Evolutionary conservation across 2,329 filamentous ascomycete species (phyloP), one percentile per base, ranked within the genome.

Genomic region (Neopestalotiopsis sp.): DNA sequence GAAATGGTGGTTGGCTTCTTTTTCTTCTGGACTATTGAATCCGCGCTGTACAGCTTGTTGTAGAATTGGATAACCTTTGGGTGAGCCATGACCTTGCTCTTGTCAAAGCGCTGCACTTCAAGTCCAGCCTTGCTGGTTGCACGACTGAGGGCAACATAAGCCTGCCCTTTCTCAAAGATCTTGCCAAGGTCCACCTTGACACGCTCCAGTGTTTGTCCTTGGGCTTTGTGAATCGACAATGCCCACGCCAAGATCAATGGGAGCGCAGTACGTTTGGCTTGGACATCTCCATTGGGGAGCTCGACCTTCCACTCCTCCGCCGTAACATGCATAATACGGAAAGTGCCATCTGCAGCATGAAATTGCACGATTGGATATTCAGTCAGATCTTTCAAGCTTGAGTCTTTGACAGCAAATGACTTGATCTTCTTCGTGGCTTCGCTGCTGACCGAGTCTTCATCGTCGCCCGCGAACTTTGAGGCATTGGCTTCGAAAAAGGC

Each of bases 201-300:
- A 65, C 95, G 88, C 76, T 97, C 94, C 32, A 98, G 84, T 1
- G 95, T 98, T 79, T 98, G 95, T 1, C 95, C 95, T 79, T 98
- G 95, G 0, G 96, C 96, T 81, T 99, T 99, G 84, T 99, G 96
- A 70, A 99, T 99, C 1, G 94, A 97, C 24, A 99, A 83, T 1
- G 96, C 96, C 96, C 96, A 99, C 0, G 96, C 96, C 38, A 99
- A 86, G 71, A 99, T 98, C 65, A 99, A 86, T 0, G 96, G 96
- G 1, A 95, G 81, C 75, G 95, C 93, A 61, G 87, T 88, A 53
- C 96, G 92, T 70, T 94, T 93, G 1, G 96, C 96, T 79, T 97
- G 94, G 0, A 98, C 87, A 78, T 98, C 95, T 61, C 96, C 96
- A 68, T 93, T 97, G 1, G 96, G 96, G n/a, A 97, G 87, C 78